These are phyloP conservation scores for Dipodascopsis uninucleata DNA, from an alignment of 805 yeast species.

Conservation along the genomic window DNA sequence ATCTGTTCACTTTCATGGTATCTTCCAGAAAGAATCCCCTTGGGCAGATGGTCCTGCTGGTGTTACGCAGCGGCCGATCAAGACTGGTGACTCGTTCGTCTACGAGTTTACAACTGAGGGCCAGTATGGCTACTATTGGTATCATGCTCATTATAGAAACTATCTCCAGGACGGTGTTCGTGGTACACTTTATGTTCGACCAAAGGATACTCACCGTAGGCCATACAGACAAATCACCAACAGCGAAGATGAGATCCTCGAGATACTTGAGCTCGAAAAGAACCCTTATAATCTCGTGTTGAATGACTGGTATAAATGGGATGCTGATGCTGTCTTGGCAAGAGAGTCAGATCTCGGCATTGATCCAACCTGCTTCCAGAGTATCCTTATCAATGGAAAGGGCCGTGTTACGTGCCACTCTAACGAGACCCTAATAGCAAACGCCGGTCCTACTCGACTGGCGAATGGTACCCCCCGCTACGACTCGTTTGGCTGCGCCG, in stretches of 20 bases:
- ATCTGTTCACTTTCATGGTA: conserved; percentile 49
- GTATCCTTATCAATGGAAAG: conserved; percentile 6
- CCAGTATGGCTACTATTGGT: conserved; percentile 53
- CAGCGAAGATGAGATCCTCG: background rate
- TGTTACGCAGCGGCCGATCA: conserved; percentile 49
- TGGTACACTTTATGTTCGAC: conserved; percentile 45
- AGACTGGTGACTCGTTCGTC: conserved; percentile 41
- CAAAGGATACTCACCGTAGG: background rate
- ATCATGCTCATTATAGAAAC: conserved; percentile 51
- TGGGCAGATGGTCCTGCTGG: conserved; percentile 51
- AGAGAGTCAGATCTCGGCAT: background rate
- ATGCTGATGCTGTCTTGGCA: conserved; percentile 1
- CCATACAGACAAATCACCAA: conserved; percentile 2
- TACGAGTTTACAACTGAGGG: conserved; percentile 42
- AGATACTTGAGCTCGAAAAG: background rate
- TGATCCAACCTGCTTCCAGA: conserved; percentile 9
- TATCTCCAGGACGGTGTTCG: conserved; percentile 70
- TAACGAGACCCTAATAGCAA: background rate
- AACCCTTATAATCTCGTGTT: background rate
- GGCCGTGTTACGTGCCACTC: conserved; percentile 7
- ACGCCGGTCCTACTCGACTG: conserved; percentile 2
- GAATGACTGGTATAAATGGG: conserved; percentile 9
- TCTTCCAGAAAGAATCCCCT: conserved; percentile 46
- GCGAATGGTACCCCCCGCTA: no score
- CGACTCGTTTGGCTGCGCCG: conserved; percentile 5